Evolutionary conservation across 257 asterid species (phyloP).

Genomic region (Primulina tabacum): DNA sequence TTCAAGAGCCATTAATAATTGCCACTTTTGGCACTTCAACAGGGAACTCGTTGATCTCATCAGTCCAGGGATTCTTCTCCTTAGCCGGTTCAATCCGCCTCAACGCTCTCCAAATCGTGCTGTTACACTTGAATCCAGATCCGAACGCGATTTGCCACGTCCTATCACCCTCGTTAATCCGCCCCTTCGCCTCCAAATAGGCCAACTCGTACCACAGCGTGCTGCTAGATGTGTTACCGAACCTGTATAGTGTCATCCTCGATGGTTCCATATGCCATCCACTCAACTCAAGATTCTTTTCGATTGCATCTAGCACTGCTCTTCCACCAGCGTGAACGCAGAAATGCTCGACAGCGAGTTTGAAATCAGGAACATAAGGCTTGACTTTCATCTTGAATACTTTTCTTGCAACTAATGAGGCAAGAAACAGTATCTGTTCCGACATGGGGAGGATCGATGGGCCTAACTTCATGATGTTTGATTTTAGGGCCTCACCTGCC

Average conservation of each 20-base stretch:
- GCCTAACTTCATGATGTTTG: constrained; percentile 44
- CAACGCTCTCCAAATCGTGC: constrained; percentile 51
- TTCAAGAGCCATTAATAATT: constrained; percentile 16
- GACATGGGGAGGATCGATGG: constrained; percentile 70
- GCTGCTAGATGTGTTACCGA: constrained; percentile 52
- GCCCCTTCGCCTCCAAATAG: constrained; percentile 48
- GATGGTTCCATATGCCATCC: constrained; percentile 61
- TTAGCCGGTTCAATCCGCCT: constrained; percentile 41
- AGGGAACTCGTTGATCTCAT: constrained; percentile 51
- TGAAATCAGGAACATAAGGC: constrained; percentile 50
- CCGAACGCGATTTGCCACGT: constrained; percentile 61
- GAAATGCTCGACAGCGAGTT: constrained; percentile 50
- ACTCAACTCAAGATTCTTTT: constrained; percentile 43
- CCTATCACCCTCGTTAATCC: constrained; percentile 44
- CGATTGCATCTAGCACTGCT: constrained; percentile 45
- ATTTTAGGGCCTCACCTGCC: constrained; percentile 51
- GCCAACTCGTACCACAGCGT: constrained; percentile 54
- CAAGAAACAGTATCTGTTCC: constrained; percentile 51
- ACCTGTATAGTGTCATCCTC: constrained; percentile 52
- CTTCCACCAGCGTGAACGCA: constrained; percentile 58
- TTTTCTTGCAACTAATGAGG: constrained; percentile 46
- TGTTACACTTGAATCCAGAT: constrained; percentile 54
- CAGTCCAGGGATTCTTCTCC: constrained; percentile 59
- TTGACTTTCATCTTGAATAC: constrained; percentile 43
- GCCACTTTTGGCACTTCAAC: constrained; percentile 34